Base-by-base conservation (phyloP, 306 rosid genomes). In the Quercus berberidifolia region DNA sequence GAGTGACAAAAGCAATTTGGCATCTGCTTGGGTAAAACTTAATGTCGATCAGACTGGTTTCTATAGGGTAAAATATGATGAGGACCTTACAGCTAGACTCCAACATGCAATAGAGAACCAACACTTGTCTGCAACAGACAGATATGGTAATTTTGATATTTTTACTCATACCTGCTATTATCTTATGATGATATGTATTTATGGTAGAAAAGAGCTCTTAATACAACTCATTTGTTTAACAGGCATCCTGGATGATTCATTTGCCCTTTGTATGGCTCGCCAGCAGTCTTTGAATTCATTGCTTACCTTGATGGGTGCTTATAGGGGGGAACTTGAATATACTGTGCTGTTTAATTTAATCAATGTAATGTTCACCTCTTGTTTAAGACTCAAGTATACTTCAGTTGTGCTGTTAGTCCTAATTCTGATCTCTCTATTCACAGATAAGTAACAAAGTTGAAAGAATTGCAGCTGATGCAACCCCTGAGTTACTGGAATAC, bases 21-120 rank as follows among this genome's bases (percentile, higher is more conserved):
- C 10, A 30, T 68, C 78, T 79, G 57, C 81, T 76, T 94, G 97
- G 97, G 83, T 92, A 84, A 94, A 94, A 82, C 81, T 94, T 79
- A 91, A 94, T 84, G 97, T 92, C 86, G 94, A 91, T 59, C 98
- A 94, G 89, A 31, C 98, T 82, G 98, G 98, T 80, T 92, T 94
- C 81, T 94, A 94, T 86, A 80, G 98, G 85, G 98, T 94, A 89
- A 92, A 94, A 70, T 94, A 94, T 83, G 97, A 94, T 46, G 92
- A 84, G 76, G 71, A 75, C 54, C 97, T 94, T 79, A 83, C 92
- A 68, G 83, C 88, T 83, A 90, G 88, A 65, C 93, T 92, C 49
- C 84, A 92, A 90, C 65, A 81, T 71, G 98, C 98, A 17, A 87
- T 90, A 81, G 89, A 90, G 83, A 91, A 83, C 64, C 88, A 84